phyloP scores from a whole-genome alignment of 148 eudicot species.

The Salicornia ramosissima region DNA sequence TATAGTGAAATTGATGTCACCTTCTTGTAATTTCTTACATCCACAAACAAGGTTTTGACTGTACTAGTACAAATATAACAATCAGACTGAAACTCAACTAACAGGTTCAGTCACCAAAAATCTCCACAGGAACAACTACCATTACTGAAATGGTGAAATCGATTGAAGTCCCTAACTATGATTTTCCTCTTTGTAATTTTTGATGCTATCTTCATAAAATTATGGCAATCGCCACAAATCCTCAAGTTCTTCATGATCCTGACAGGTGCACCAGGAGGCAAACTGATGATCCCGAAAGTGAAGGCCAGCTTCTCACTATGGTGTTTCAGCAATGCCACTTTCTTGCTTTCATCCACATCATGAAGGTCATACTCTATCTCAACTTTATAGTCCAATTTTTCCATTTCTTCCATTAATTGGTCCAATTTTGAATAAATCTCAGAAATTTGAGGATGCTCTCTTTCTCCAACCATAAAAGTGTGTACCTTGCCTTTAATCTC shows the following conservation, averaged over 20 bases:
- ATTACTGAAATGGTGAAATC: slow-evolving; percentile 66
- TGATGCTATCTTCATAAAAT: slow-evolving; percentile 69
- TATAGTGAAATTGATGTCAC: background rate
- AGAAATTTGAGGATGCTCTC: slow-evolving; percentile 42
- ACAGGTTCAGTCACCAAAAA: slow-evolving; percentile 44
- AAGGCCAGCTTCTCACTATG: slow-evolving; percentile 81
- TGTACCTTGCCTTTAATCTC: slow-evolving; percentile 55
- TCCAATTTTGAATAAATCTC: slow-evolving; percentile 52
- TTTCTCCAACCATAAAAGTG: slow-evolving; percentile 67
- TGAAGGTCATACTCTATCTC: slow-evolving; percentile 54
- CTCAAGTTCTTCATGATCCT: slow-evolving; percentile 73
- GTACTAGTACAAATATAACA: background rate
- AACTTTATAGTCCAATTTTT: slow-evolving; percentile 40
- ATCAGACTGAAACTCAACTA: background rate
- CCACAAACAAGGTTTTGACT: background rate
- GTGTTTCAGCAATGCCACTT: slow-evolving; percentile 48
- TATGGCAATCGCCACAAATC: slow-evolving; percentile 75
- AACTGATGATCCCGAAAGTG: slow-evolving; percentile 49
- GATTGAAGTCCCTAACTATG: slow-evolving; percentile 57
- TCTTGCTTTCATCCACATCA: slow-evolving; percentile 57
- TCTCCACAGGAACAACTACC: slow-evolving; percentile 71
- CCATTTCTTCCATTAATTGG: slow-evolving; percentile 51
- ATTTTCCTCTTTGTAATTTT: slow-evolving; percentile 48
- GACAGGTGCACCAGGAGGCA: slow-evolving; percentile 51
- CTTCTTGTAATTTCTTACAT: background rate